Conservation (phyloP, 2,329 filamentous ascomycete species). For the Zasmidium cellare region DNA sequence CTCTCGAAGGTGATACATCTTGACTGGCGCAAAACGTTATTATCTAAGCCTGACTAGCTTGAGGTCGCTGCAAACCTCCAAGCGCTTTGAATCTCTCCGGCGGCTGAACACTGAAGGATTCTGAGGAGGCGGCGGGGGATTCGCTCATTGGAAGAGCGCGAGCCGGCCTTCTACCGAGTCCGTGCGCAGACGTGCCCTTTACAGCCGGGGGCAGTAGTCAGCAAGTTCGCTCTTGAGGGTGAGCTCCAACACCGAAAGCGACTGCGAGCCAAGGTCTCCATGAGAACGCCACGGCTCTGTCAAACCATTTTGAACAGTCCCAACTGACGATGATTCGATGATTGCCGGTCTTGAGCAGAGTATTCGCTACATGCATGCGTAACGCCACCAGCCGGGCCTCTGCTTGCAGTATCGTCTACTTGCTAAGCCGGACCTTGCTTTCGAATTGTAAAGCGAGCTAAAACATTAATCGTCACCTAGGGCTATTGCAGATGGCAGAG, state of each 20-base stretch:
- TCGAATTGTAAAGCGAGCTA: too few relatives aligned
- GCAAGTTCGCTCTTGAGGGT: not conserved
- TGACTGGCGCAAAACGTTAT: too few relatives aligned
- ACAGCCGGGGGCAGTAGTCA: not conserved
- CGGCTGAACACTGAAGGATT: not conserved
- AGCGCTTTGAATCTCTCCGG: not conserved
- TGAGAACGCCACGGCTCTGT: not conserved
- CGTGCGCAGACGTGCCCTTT: not conserved
- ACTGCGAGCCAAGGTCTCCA: not conserved
- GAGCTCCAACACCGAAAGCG: not conserved
- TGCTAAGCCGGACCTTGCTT: not conserved
- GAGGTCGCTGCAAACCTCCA: too few relatives aligned
- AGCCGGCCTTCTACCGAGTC: not conserved
- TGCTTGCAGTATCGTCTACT: not conserved
- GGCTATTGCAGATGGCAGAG: too few relatives aligned
- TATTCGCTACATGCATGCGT: not conserved
- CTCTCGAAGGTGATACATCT: not conserved
- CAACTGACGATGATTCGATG: not conserved
- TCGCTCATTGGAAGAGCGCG: not conserved
- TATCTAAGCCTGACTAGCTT: too few relatives aligned
- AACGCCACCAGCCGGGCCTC: not conserved
- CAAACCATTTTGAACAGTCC: not conserved
- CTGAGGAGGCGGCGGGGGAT: not conserved
- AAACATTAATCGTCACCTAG: too few relatives aligned
- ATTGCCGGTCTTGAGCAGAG: not conserved